Conservation (phyloP, 768 basidiomycete species). For the Rhodosporidiobolus odoratus region DNA sequence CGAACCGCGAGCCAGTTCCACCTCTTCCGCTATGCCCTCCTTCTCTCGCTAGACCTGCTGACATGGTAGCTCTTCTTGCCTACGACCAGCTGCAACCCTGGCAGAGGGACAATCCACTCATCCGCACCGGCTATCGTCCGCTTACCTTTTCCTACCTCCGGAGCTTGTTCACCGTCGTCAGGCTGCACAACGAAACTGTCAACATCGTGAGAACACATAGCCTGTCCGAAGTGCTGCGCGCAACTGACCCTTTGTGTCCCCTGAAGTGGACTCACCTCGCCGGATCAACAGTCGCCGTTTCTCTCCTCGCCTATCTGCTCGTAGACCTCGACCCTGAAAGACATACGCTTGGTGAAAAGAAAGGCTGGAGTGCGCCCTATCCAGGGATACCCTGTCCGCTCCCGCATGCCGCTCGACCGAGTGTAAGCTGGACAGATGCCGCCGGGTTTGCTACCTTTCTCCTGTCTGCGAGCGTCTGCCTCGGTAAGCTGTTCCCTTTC, state of each 20-base stretch:
- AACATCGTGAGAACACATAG: constrained; percentile 18
- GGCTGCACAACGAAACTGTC: constrained; percentile 29
- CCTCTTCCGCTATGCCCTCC: background rate
- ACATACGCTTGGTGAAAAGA: background rate
- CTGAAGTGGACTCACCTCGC: constrained; percentile 30
- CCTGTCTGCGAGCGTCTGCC: constrained; percentile 64
- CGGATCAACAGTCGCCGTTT: constrained; percentile 16
- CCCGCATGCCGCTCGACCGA: constrained; percentile 55
- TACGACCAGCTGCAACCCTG: constrained; percentile 27
- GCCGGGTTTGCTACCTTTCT: constrained; percentile 63
- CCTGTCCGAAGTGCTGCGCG: too few relatives aligned
- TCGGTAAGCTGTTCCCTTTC: constrained; percentile 45
- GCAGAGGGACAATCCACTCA: constrained; percentile 26
- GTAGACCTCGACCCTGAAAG: background rate
- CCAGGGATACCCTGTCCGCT: constrained; percentile 50
- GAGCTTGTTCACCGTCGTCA: background rate
- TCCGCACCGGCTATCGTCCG: constrained; percentile 3
- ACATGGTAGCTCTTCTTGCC: background rate
- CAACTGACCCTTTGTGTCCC: background rate
- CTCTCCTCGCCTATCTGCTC: constrained; percentile 3
- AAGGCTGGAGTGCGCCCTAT: constrained; percentile 23
- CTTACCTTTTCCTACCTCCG: background rate
- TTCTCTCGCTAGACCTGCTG: background rate
- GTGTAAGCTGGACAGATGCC: constrained; percentile 60
- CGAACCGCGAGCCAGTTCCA: background rate